Evolutionary conservation across 2,329 filamentous ascomycete species (phyloP), one percentile per base, ranked within the genome.

Genomic region (Geosmithia putterillii): DNA sequence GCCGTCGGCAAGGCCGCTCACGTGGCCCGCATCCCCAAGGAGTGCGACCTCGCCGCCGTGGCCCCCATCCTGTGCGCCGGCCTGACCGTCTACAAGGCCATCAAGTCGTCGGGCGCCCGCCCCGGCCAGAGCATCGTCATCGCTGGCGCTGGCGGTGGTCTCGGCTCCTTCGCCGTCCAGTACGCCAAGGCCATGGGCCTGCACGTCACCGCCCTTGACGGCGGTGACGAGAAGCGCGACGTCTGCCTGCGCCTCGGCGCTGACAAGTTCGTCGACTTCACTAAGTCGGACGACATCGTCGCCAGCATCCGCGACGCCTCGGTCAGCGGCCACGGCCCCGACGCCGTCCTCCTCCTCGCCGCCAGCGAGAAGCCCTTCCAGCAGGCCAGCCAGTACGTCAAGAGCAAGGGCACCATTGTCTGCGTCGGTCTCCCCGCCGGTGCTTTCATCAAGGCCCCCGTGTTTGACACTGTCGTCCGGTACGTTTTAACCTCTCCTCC

Each of bases 291-390:
- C 62, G 82, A 95, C 64, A 63, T 95, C 22, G 83, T 94, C 52
- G 76, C 77, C 52, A 86, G 92, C 51, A 88, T 95, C 50, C 86
- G 88, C 69, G 79, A 78, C 39, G 81, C 81, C 21, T 94, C 87
- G 1, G 66, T 76, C 22, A 87, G 90, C 53, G 86, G 86, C 18
- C 73, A 86, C 15, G 90, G 90, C 42, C 88, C 89, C 4, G 84
- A 94, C 55, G 89, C 87, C 35, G 88, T 90, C 48, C 71, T 95
- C 51, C 73, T 95, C 38, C 78, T 95, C 47, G 89, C 90, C 48
- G 88, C 86, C 42, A 76, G 72, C 54, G 89, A 95, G 74, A 86
- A 83, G 70, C 90, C 90, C 44, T 95, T 95, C 80, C 87, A 95
- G 69, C 89, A 95, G 69, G 90, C 90, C 38, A 80, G 85, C 40